Percentiles rank a stretch among this genome's conserved stretches.
Evolutionary conservation across 2,329 filamentous ascomycete genomes (phyloP).

Genomic region (Ceratocystis smalleyi): DNA sequence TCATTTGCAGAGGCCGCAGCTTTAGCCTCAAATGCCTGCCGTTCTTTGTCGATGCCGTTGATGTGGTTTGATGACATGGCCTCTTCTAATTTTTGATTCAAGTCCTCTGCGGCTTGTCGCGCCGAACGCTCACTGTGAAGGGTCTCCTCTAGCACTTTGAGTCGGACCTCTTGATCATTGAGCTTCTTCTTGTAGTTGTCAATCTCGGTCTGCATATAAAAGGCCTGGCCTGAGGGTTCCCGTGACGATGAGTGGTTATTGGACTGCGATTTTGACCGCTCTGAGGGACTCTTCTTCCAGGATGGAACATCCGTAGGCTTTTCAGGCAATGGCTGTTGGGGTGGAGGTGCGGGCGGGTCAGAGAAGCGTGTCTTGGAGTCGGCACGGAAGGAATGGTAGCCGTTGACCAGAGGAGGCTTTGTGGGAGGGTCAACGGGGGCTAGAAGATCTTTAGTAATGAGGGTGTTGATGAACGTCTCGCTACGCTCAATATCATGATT

Average conservation of each 20-base stretch:
- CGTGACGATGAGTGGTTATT: conserved; percentile 23
- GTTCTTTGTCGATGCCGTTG: neutral
- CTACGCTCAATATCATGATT: conserved; percentile 72
- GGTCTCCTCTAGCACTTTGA: conserved; percentile 50
- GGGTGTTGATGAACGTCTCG: conserved; percentile 60
- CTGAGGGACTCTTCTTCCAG: conserved; percentile 60
- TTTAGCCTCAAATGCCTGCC: conserved; percentile 1
- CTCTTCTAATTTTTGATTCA: conserved; percentile 54
- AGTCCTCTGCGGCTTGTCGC: conserved; percentile 68
- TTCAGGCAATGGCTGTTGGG: conserved; percentile 82
- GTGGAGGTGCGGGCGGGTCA: conserved; percentile 82
- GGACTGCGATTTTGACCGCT: conserved; percentile 47
- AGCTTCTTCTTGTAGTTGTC: conserved; percentile 69
- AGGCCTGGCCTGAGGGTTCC: conserved; percentile 51
- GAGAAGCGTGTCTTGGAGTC: conserved; percentile 77
- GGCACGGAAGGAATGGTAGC: conserved; percentile 43
- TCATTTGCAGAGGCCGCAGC: conserved; percentile 23
- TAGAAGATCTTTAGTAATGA: conserved; percentile 56
- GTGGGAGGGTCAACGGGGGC: conserved; percentile 36
- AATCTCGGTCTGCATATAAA: conserved; percentile 72
- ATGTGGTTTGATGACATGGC: conserved; percentile 8
- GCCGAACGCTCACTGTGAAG: conserved; percentile 67
- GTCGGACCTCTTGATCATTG: conserved; percentile 32
- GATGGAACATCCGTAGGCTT: conserved; percentile 64
- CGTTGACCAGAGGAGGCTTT: conserved; percentile 31